Percentiles rank a stretch among this genome's conserved stretches.
Conservation (phyloP, 2,329 filamentous ascomycete genomes). For the Fusarium sp. region DNA sequence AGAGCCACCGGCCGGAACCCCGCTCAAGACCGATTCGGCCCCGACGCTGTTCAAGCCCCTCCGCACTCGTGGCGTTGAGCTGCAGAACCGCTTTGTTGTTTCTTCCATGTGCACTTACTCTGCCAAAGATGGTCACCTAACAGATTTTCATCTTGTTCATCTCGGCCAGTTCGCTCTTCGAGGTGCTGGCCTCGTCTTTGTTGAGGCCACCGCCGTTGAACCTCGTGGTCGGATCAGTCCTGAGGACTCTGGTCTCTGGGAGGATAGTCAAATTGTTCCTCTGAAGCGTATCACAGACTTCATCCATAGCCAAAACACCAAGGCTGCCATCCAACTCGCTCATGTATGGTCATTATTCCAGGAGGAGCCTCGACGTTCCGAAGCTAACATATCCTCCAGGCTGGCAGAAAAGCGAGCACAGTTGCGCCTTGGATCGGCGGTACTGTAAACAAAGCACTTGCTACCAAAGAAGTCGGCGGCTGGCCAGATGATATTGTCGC, state of each 20-base stretch:
- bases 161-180: constrained; percentile 80
- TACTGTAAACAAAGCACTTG: constrained; percentile 59
- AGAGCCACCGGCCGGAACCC: constrained; percentile 59
- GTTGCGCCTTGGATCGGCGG: constrained; percentile 70
- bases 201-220: constrained; percentile 81
- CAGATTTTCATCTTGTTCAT: constrained; percentile 84
- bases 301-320: constrained; percentile 79
- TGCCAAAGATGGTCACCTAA: constrained; percentile 71
- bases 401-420: constrained; percentile 74
- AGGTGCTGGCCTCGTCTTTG: constrained; percentile 76
- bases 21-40: constrained; percentile 50
- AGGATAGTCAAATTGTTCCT: constrained; percentile 81
- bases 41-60: constrained; percentile 67
- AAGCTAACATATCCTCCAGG: background rate
- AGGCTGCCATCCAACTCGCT: constrained; percentile 81
- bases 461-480: constrained; percentile 61
- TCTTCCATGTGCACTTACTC: constrained; percentile 71
- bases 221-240: constrained; percentile 85
- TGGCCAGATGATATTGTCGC: constrained; percentile 66
- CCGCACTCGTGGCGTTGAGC: constrained; percentile 60
- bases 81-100: constrained; percentile 67
- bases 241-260: constrained; percentile 82
- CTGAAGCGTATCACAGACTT: constrained; percentile 79
- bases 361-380: background rate
- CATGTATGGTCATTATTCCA: constrained; percentile 59